Evolutionary conservation across 257 asterid genomes (phyloP).

Genomic region (Solanum ahanhuiri): DNA sequence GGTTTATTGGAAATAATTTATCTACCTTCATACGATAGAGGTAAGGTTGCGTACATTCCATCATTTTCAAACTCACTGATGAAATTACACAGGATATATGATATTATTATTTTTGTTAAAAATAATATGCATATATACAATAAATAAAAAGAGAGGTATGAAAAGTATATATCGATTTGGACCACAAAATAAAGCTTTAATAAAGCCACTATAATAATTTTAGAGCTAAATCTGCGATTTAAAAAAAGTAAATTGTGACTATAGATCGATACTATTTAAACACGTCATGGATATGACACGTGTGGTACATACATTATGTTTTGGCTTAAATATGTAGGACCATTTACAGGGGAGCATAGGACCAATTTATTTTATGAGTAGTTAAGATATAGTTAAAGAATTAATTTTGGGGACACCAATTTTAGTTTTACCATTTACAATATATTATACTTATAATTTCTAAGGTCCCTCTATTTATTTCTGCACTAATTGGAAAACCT

Average conservation of each 20-base stretch:
- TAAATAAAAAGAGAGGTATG: not conserved
- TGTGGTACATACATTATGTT: not conserved
- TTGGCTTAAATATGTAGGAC: not conserved
- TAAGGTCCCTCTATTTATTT: not conserved
- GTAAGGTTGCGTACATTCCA: not conserved
- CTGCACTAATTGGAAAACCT: not conserved
- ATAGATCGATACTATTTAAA: not conserved
- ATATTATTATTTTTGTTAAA: not conserved
- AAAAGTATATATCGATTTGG: not conserved
- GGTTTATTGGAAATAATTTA: not conserved
- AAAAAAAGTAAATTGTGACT: not conserved
- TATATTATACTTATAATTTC: not conserved
- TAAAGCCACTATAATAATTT: not conserved
- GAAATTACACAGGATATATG: accelerated
- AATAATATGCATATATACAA: not conserved
- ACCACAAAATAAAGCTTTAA: not conserved
- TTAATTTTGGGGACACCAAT: not conserved
- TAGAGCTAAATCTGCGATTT: not conserved
- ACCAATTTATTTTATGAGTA: not conserved
- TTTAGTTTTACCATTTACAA: not conserved
- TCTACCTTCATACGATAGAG: not conserved
- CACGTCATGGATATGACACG: not conserved
- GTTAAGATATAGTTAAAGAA: not conserved
- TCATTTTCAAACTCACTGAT: not conserved
- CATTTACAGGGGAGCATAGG: not conserved